These are phyloP conservation scores for Fusarium floridanum DNA, from an alignment of 2,329 filamentous ascomycete genomes.

Conservation along the genomic window DNA sequence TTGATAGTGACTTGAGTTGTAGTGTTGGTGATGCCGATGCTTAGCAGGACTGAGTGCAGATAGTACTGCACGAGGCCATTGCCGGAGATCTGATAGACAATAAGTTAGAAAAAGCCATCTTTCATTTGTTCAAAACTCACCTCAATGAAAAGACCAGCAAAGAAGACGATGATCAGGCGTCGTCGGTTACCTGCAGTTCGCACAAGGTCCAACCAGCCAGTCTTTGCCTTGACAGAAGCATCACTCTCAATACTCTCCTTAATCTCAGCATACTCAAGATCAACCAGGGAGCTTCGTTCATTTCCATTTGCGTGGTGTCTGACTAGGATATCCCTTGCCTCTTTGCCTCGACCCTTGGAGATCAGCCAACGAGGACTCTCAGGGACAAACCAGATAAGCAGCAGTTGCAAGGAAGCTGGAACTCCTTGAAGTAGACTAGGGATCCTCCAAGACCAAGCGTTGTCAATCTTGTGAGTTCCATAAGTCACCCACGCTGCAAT, in stretches of 20 bases:
- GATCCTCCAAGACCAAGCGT: neutral
- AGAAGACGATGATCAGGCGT: neutral
- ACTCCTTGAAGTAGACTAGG: neutral
- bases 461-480: neutral
- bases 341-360: neutral
- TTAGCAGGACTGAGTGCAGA: conserved; percentile 35
- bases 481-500: neutral
- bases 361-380: conserved; percentile 2
- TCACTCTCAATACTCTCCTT: neutral
- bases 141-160: neutral
- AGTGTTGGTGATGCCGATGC: conserved; percentile 49
- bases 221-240: neutral
- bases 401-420: neutral
- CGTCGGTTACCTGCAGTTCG: neutral
- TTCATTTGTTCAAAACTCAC: neutral
- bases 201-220: neutral
- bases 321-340: neutral
- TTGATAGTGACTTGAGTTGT: conserved; percentile 48
- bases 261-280: neutral
- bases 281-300: neutral
- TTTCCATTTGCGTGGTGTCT: neutral
- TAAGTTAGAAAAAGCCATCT: neutral
- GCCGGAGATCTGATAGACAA: neutral
- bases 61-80: neutral
- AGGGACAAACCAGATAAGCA: neutral